Percentiles rank a stretch among this genome's conserved stretches.
These are phyloP conservation scores for Drosera capensis DNA, from an alignment of 148 eudicot species.

Conservation along the genomic window DNA sequence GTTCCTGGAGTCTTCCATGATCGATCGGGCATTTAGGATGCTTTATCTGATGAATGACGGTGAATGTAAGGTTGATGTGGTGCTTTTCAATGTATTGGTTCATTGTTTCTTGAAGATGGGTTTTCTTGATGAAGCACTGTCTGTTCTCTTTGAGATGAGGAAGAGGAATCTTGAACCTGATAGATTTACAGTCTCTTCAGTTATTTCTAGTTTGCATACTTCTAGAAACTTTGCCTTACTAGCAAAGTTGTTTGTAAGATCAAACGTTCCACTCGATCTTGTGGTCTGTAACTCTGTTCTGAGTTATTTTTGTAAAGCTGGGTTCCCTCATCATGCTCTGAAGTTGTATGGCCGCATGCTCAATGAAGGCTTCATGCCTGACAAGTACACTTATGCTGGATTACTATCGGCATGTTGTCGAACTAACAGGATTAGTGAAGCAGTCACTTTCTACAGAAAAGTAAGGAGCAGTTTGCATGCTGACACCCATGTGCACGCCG, in stretches of 20 bases:
- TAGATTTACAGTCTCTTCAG: slow-evolving; percentile 28
- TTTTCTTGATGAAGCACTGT: slow-evolving; percentile 27
- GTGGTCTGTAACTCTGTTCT: slow-evolving; percentile 29
- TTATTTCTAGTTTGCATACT: slow-evolving; percentile 15
- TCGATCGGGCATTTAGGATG: slow-evolving; percentile 20
- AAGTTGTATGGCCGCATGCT: slow-evolving; percentile 30
- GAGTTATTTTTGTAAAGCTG: slow-evolving; percentile 39
- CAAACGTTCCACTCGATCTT: slow-evolving; percentile 21
- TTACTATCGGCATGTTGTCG: slow-evolving; percentile 25
- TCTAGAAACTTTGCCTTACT: slow-evolving; percentile 20
- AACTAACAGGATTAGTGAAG: slow-evolving; percentile 17
- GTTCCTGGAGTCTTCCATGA: slow-evolving; percentile 20
- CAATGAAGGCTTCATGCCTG: slow-evolving; percentile 22
- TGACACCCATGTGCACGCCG: slow-evolving; percentile 32
- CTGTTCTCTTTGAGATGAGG: slow-evolving; percentile 22
- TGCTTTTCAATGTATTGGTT: slow-evolving; percentile 35
- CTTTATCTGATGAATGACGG: slow-evolving; percentile 24
- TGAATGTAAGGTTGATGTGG: slow-evolving; percentile 28
- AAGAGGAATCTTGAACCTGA: slow-evolving; percentile 26
- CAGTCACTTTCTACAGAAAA: slow-evolving; percentile 27
- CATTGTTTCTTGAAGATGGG: slow-evolving; percentile 29
- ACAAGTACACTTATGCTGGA: slow-evolving; percentile 35
- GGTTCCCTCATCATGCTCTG: slow-evolving; percentile 27
- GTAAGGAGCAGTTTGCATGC: slow-evolving; percentile 12
- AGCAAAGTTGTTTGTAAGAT: slow-evolving; percentile 20